Base-by-base conservation (phyloP, 352 stramenopile genomes). In the Globisporangium orthogonon region DNA sequence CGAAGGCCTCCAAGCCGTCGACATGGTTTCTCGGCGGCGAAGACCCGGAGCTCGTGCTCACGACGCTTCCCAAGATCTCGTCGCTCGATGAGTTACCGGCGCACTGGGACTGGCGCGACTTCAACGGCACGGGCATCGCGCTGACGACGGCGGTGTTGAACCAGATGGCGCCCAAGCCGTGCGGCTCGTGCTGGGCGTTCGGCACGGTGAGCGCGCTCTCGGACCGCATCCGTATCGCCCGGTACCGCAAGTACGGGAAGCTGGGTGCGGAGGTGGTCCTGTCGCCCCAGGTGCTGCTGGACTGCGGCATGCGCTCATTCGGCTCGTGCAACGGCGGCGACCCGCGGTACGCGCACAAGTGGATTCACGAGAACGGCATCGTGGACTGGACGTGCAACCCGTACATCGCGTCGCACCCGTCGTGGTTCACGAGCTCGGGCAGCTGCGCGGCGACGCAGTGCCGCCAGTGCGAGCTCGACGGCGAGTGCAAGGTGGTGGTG, bases 301-400 rank as follows among this genome's bases (percentile, higher is more conserved):
- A 91, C 60, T 91, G 82, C 48, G 82, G 82, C 33, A 91, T 91
- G 82, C 78, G 79, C 6, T 89, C 77, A 2, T 91, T 91, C 47
- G 78, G 82, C 14, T 91, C 82, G 50, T 89, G 82, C 60, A 76
- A 71, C 18, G 82, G 82, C n/a, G 82, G 82, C n/a, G 82, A 91
- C 31, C 81, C 81, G 14, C 73, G 81, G n/a, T 85, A 85, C 44
- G 81, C 81, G 18, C 81, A 91, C 68, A 85, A 91, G 61, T 91
- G 82, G 82, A 91, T 91, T 58, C 74, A 87, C 43, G 77, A 89
- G 61, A 87, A 91, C 44, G 82, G 82, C 43, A 89, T 91, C 52
- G 82, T 91, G 9, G 82, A 91, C 62, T 71, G 71, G 68, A 91
- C 82, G 4, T 91, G 82, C 56, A 91, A 85, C 52, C 82, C 82